Base-by-base conservation (phyloP, 2,329 filamentous ascomycete species). In the Zelopaecilomyces penicillatus region DNA sequence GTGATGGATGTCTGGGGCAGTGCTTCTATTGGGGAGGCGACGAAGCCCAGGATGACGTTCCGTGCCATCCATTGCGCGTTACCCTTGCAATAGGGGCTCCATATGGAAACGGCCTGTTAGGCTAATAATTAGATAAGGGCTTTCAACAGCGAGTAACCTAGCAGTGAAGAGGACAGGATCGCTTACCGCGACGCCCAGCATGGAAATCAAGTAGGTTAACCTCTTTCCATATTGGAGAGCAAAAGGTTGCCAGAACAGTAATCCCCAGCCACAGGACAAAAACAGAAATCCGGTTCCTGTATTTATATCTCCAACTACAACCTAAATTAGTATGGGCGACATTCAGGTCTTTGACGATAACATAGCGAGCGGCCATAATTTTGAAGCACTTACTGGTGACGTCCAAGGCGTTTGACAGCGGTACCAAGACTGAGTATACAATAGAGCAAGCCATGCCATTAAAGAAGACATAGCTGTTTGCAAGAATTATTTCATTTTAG, bases 211-310 rank as follows among this genome's bases (percentile, higher is more conserved):
- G 44, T 74, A 76, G 1, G 70, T 65, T 1, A 65, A 62, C 5
- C 73, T 63, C 44, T 73, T 68, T n/a, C 74, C 74, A 48, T 72
- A 75, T 39, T 69, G 68, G 12, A 76, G 54, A 0, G 74, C 74
- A 30, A 77, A 53, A 3, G 74, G 72, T 50, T 76, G 73, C 67
- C 69, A 75, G 36, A 77, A 59, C 3, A 76, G 55, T 49, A 68
- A 67, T 0, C 70, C 71, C 71, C 70, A 75, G 3, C 72, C 71
- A 27, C 74, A 65, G 10, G 71, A 65, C 26, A 76, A 54, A 50
- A 76, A 75, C 70, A 74, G 73, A 41, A 70, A 68, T 2, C 74
- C 73, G 4, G 70, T 75, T 2, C 73, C 73, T 34, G 64, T 61
- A 48, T 74, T 73, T n/a, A 76, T 52, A 35, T 70, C 63, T 19